A percentile compares a stretch with the other conserved stretches of the same genome.
Evolutionary conservation across 1,284 basidiomycete species (phyloP).

Genomic region (Ceratobasidium sp.): DNA sequence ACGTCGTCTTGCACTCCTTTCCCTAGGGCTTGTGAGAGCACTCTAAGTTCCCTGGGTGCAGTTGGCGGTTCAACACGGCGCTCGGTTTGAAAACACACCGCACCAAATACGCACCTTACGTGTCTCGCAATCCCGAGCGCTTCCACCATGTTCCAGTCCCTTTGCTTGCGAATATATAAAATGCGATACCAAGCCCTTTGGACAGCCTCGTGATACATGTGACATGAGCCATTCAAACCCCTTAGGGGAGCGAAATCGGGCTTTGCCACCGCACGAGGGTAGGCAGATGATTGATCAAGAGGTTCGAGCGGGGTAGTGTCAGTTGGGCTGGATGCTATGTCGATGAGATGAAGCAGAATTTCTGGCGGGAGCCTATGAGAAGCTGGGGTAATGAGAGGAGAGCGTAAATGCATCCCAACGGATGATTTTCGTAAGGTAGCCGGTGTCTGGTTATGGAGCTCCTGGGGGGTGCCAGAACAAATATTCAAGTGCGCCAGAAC

Average conservation of each 20-base stretch:
- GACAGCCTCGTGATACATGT: slow-evolving; percentile 15
- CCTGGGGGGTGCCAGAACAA: background rate
- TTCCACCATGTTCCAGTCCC: slow-evolving; percentile 15
- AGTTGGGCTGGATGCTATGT: background rate
- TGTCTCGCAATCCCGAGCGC: slow-evolving; percentile 1
- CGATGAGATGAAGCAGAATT: slow-evolving; percentile 7
- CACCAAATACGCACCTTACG: background rate
- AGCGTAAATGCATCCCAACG: background rate
- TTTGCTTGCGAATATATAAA: background rate
- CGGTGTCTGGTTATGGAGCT: background rate
- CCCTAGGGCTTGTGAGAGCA: slow-evolving; percentile 7
- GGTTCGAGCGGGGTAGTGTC: background rate
- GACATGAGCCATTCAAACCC: slow-evolving; percentile 7
- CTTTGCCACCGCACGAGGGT: background rate
- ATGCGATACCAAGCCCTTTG: slow-evolving; percentile 16
- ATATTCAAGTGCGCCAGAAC: background rate
- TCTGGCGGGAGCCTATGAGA: slow-evolving; percentile 18
- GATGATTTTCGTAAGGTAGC: background rate
- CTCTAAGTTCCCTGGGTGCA: slow-evolving; percentile 2
- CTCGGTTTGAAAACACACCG: background rate
- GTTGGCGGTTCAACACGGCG: background rate
- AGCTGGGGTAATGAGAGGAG: background rate
- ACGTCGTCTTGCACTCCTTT: background rate
- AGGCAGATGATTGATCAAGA: slow-evolving; percentile 5
- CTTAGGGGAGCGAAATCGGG: background rate